A percentile compares a stretch with the other conserved stretches of the same genome.
These are phyloP conservation scores for Elsinoe arachidis DNA, from an alignment of 2,329 filamentous ascomycete species.

Conservation along the genomic window DNA sequence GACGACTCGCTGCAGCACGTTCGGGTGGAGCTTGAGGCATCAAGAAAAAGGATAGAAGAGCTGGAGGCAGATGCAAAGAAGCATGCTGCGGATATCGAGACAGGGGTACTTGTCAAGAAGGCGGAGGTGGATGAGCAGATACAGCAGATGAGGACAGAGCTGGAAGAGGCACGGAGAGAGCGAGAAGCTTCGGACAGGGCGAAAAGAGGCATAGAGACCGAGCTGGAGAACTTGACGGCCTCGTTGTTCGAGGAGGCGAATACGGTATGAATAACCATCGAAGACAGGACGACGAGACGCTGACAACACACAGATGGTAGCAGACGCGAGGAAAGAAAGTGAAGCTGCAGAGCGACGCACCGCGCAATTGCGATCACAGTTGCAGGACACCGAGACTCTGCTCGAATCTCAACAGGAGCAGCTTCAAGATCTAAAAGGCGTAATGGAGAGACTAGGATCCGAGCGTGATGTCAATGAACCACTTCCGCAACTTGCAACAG, in stretches of 20 bases:
- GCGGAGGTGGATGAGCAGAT: conserved; percentile 56
- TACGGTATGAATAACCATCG: conserved; percentile 44
- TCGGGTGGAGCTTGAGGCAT: conserved; percentile 70
- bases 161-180: conserved; percentile 34
- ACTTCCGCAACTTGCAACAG: conserved; percentile 48
- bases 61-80: conserved; percentile 63
- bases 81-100: conserved; percentile 59
- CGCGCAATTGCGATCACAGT: conserved; percentile 74
- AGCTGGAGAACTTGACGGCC: conserved; percentile 81
- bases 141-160: conserved; percentile 31
- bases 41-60: conserved; percentile 56
- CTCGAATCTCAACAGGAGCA: conserved; percentile 90
- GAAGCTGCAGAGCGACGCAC: conserved; percentile 71
- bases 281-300: conserved; percentile 17
- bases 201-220: conserved; percentile 83
- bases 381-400: conserved; percentile 77
- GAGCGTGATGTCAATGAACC: conserved; percentile 61
- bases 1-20: conserved; percentile 81
- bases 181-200: conserved; percentile 45
- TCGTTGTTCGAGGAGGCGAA: conserved; percentile 98
- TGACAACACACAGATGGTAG: conserved; percentile 62
- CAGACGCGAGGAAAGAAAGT: conserved; percentile 74
- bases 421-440: conserved; percentile 77
- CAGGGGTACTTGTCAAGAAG: conserved; percentile 67
- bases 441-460: conserved; percentile 78